Base-by-base conservation (phyloP, 495 filamentous ascomycete genomes). In the Penicillium egyptiacum region DNA sequence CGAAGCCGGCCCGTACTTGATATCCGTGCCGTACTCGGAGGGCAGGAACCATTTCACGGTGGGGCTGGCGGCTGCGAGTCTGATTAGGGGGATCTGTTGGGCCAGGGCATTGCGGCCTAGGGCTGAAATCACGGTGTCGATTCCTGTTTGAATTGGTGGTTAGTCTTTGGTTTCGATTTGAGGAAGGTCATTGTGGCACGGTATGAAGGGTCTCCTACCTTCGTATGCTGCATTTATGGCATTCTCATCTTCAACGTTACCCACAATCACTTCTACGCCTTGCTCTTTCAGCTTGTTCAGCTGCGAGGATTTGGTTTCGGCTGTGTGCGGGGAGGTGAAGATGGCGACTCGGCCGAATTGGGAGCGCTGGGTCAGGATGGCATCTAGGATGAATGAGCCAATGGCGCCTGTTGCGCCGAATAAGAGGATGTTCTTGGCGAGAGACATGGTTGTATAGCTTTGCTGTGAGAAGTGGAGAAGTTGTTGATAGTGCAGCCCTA, bases 11-110 rank as follows among this genome's bases (percentile, higher is more conserved):
- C 78, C 71, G 61, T 89, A 86, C 64, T 86, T 86, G 58, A 90
- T 86, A 55, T 90, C 88, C 0, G 88, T 91, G 55, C 88, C 87
- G 62, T 86, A 90, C 64, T 90, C 87, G 19, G 83, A 87, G 5
- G 87, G 86, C 58, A 88, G 79, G 71, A 90, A 89, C 74, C 83
- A 83, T 57, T 83, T 77, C 19, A 91, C 81, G 40, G 65, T 72
- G 1, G 74, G 64, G 16, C 79, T 77, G 31, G 74, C 74, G 45
- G 83, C 81, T 37, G 86, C 86, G 12, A 86, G 75, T 46, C 71
- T 70, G 51, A 89, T 75, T 0, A 89, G 74, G 1, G 79, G 70
- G 56, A 86, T 80, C 63, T 89, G 86, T 16, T 74, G 69, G 4
- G 78, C 71, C 7, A 89, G 75, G 5, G 78, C 78, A 26, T 74